Base-by-base conservation (phyloP, 352 stramenopile species). In the Phytophthora sp. region DNA sequence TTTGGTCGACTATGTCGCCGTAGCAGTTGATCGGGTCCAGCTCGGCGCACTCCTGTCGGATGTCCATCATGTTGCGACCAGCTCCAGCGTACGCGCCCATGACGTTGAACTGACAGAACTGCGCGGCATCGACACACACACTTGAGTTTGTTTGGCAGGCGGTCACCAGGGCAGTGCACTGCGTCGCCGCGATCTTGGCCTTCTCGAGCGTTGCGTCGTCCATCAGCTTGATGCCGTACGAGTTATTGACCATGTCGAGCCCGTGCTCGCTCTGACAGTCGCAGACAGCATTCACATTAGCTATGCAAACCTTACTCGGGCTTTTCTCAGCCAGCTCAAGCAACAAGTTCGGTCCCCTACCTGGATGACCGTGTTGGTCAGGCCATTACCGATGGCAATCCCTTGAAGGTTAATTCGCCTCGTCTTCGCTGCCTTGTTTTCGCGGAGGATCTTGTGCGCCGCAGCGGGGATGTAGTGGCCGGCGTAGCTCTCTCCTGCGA, bases 361-460 rank as follows among this genome's bases (percentile, higher is more conserved):
- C 68, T 90, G 78, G 11, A 76, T 45, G 17, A 76, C 32, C 0
- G 79, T 68, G 24, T 75, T 69, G n/a, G 59, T 74, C 30, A 79
- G 52, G 3, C 79, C 79, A 30, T 91, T 91, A 24, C 81, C 81
- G 27, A 91, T 80, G 12, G 75, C 72, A 41, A 91, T 75, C 7
- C 81, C 81, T 24, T 76, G 26, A 8, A 91, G 58, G 31, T 84
- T 82, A 26, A 89, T 67, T 21, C 42, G 49, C 26, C 21, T 55
- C 21, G 38, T 32, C 15, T 59, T 64, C 4, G 49, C 5, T 13
- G n/a, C 23, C 21, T 79, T 71, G 57, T 76, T 81, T 59, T 75
- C 55, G 4, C 71, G 28, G 44, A 59, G 76, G 27, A 90, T 84
- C 41, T 81, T 81, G 51, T 85, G 72, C 4, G 79, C 77, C 1